Base-by-base conservation (phyloP, 768 basidiomycete species). In the Trametes cubensis region DNA sequence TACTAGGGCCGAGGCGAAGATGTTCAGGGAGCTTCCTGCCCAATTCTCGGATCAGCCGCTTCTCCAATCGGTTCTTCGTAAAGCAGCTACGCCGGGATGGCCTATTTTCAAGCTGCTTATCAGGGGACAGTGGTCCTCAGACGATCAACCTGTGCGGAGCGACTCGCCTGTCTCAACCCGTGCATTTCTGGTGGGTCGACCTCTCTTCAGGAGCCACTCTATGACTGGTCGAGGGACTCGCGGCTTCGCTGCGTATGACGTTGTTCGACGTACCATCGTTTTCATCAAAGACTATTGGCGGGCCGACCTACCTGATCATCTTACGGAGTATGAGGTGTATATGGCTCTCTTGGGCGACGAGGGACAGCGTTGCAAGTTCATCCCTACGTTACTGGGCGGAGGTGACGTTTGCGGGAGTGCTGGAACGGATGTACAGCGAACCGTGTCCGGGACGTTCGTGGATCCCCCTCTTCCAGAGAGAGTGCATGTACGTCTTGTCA, bases 241-340 rank as follows among this genome's bases (percentile, higher is more conserved):
- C 7, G 47, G 47, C 7, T 49, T 25, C 15, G 23, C 28, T 17
- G 47, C 47, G 2, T 49, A 26, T 23, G 47, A 49, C 47, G 25
- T 49, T 15, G 25, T 26, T 13, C 47, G 25, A 6, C 10, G 25
- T 0, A 49, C 47, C 25, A 26, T 26, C 23, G 47, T 49, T 7
- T 49, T 49, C 23, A 23, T 49, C 47, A 49, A 49, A 15, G 47
- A 49, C 25, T 49, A 26, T 20, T 49, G 47, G 47, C 23, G 47
- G 23, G 47, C 21, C 47, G 25, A 49, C 25, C 21, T 28, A 7
- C 47, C 47, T 7, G 25, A 26, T 1, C 25, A 49, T 26, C 47
- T 49, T 7, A 28, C 47, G 21, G 47, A 49, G 47, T 26, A 13
- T 17, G 25, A 49, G 13, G 25, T 26, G 8, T 49, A 49, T 26